phyloP scores from a whole-genome alignment of 192 early-diverging fungal genomes.

The Dissophora ornata region DNA sequence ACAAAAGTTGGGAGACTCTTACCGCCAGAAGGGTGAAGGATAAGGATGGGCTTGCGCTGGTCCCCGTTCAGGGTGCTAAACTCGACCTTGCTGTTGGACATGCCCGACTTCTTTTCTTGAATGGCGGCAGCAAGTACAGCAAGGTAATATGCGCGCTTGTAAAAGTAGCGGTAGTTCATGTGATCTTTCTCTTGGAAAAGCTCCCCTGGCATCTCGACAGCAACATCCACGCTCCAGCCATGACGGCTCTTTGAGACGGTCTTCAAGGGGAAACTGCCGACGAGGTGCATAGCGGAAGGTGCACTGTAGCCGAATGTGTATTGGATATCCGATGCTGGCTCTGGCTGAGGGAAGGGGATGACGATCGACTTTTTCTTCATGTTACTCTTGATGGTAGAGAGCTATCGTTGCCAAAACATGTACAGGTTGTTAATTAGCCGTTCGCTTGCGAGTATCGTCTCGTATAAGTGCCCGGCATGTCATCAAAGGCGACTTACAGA shows the following conservation, averaged over 20 bases:
- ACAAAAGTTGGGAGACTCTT: slow-evolving; percentile 5
- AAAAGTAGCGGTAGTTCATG: slow-evolving; percentile 93
- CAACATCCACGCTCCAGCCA: slow-evolving; percentile 88
- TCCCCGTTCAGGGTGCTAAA: slow-evolving; percentile 70
- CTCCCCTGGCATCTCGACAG: slow-evolving; percentile 89
- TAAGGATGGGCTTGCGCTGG: slow-evolving; percentile 70
- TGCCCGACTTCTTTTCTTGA: slow-evolving; percentile 58
- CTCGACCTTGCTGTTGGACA: slow-evolving; percentile 62
- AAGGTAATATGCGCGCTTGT: slow-evolving; percentile 95
- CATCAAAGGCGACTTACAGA: too few relatives aligned
- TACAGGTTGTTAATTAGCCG: neutral
- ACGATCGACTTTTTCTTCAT: slow-evolving; percentile 69
- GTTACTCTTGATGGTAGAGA: slow-evolving; percentile 49
- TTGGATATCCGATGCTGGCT: slow-evolving; percentile 73
- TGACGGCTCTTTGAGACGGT: slow-evolving; percentile 67
- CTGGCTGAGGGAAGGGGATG: slow-evolving; percentile 84
- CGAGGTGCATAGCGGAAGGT: slow-evolving; percentile 80
- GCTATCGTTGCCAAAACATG: slow-evolving; percentile 32
- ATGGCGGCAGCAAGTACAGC: slow-evolving; percentile 75
- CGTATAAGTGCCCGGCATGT: too few relatives aligned
- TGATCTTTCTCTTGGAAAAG: slow-evolving; percentile 94
- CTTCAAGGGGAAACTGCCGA: slow-evolving; percentile 90
- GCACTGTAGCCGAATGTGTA: slow-evolving; percentile 84
- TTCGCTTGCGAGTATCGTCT: neutral
- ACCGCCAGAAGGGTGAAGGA: slow-evolving; percentile 66